A percentile compares a stretch with the other conserved stretches of the same genome.
phyloP scores from a whole-genome alignment of 75 land plant genomes.

The Larix kaempferi region DNA sequence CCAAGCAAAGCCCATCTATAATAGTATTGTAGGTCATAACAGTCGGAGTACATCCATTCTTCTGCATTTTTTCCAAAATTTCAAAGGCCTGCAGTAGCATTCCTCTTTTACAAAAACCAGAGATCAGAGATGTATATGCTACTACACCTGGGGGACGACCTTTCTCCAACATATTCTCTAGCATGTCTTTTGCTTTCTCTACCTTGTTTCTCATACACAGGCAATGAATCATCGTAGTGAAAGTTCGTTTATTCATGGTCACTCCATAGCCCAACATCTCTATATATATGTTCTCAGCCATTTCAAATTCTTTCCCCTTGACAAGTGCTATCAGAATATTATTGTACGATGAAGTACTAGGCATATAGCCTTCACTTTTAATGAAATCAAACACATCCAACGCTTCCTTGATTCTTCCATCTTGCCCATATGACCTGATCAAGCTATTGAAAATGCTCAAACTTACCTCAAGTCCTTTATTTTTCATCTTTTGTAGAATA shows the following conservation, averaged over 20 bases:
- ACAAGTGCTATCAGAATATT: conserved; percentile 30
- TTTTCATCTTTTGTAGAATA: conserved; percentile 2
- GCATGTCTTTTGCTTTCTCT: conserved; percentile 27
- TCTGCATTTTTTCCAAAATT: conserved; percentile 53
- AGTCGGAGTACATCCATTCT: conserved; percentile 28
- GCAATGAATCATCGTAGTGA: conserved; percentile 32
- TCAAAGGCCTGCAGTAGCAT: conserved; percentile 49
- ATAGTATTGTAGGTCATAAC: conserved; percentile 53
- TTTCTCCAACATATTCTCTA: conserved; percentile 33
- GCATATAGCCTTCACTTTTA: conserved; percentile 13
- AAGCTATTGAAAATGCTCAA: not conserved
- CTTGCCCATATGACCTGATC: not conserved
- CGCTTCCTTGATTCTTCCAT: conserved; percentile 1
- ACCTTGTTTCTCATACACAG: conserved; percentile 38
- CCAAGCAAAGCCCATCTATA: conserved; percentile 65
- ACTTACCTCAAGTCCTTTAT: not conserved
- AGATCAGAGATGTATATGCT: conserved; percentile 45
- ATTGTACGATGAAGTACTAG: conserved; percentile 23
- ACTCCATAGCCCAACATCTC: conserved; percentile 12
- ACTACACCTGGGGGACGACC: conserved; percentile 40
- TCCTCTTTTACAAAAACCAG: conserved; percentile 53
- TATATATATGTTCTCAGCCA: conserved; percentile 22
- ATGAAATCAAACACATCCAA: conserved; percentile 9
- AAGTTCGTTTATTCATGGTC: conserved; percentile 31
- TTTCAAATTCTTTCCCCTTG: conserved; percentile 20